phyloP scores from a whole-genome alignment of 2,329 filamentous ascomycete species.

The Ophiostoma sp. region DNA sequence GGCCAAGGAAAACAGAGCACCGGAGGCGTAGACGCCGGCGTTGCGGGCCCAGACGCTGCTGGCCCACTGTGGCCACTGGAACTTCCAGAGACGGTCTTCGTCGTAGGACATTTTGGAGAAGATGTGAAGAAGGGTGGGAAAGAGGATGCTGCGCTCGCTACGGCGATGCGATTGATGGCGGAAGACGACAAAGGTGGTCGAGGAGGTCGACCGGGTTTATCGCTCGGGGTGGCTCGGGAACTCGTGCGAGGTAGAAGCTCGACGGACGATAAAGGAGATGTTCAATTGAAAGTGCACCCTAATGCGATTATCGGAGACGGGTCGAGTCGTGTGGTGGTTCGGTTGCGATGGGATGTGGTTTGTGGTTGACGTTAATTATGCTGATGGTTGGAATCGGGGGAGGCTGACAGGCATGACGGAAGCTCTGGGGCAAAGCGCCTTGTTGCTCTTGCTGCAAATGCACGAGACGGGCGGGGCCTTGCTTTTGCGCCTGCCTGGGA shows the following conservation, averaged over 20 bases:
- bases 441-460: background rate
- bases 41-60: conserved; percentile 65
- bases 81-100: conserved; percentile 68
- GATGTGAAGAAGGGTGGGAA: background rate
- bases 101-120: conserved; percentile 37
- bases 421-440: conserved; percentile 16
- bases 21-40: conserved; percentile 62
- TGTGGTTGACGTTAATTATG: background rate
- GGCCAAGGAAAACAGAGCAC: conserved; percentile 65
- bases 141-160: background rate
- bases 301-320: background rate
- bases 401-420: conserved; percentile 19
- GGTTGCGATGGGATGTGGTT: conserved; percentile 5
- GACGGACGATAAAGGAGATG: background rate
- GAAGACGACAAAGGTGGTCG: background rate
- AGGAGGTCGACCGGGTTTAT: background rate
- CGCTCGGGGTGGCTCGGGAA: conserved; percentile 2
- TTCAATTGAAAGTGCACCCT: background rate
- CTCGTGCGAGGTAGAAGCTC: background rate
- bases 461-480: conserved; percentile 1
- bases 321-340: background rate
- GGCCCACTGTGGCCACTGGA: conserved; percentile 65
- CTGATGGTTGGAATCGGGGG: background rate
- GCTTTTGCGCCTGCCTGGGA: conserved; percentile 13
- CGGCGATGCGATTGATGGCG: background rate